These are phyloP conservation scores for Hypoxylon sp. DNA, from an alignment of 2,329 filamentous ascomycete genomes.

Conservation along the genomic window DNA sequence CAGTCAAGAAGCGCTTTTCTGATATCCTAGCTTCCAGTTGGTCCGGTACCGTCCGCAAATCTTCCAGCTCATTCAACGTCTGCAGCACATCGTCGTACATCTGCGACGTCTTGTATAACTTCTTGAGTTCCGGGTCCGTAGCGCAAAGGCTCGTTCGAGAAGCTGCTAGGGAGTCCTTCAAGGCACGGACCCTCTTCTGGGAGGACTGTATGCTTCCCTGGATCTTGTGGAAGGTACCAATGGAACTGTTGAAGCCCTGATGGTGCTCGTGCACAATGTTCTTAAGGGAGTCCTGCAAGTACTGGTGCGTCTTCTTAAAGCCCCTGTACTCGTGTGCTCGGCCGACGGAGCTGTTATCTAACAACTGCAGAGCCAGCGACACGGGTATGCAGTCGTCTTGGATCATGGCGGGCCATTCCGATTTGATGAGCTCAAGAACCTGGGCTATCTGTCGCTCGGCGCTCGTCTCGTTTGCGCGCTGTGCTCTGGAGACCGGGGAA, in stretches of 20 bases:
- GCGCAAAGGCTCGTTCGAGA: constrained; percentile 85
- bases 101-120: constrained; percentile 87
- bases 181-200: constrained; percentile 82
- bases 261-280: constrained; percentile 98
- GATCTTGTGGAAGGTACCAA: constrained; percentile 98
- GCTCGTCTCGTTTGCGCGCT: constrained; percentile 55
- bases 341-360: constrained; percentile 93
- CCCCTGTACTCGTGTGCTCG: constrained; percentile 88
- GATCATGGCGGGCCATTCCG: constrained; percentile 93
- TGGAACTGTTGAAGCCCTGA: constrained; percentile 98
- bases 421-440: constrained; percentile 84
- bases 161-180: constrained; percentile 85
- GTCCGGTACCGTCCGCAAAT: constrained; percentile 89
- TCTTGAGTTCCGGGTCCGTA: constrained; percentile 91
- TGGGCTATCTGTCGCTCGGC: constrained; percentile 69
- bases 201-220: constrained; percentile 91
- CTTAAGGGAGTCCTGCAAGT: constrained; percentile 93
- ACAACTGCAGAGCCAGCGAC: constrained; percentile 92
- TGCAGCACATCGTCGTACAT: constrained; percentile 92
- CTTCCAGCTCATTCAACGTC: constrained; percentile 84
- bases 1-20: constrained; percentile 93
- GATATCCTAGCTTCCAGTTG: constrained; percentile 94
- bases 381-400: constrained; percentile 90
- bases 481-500: constrained; percentile 43
- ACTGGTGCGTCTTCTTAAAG: constrained; percentile 85